Evolutionary conservation across 2,329 filamentous ascomycete genomes (phyloP).

Genomic region (Claviceps humidiphila): DNA sequence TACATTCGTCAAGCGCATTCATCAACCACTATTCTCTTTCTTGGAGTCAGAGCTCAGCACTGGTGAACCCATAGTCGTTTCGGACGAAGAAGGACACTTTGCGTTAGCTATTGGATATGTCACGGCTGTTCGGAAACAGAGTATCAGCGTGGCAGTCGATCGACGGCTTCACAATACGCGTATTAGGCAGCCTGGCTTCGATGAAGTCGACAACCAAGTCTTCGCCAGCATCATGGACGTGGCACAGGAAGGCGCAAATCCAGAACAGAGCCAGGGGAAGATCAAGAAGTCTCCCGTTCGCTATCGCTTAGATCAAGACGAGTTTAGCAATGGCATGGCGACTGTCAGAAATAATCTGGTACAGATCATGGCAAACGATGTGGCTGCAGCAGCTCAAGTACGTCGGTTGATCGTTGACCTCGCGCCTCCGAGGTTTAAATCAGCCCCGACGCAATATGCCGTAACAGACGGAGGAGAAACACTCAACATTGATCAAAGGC

Average conservation of each 20-base stretch:
- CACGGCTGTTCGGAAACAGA: slow-evolving; percentile 57
- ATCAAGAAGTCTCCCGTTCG: slow-evolving; percentile 42
- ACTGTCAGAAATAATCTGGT: slow-evolving; percentile 87
- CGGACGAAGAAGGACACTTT: slow-evolving; percentile 89
- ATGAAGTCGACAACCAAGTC: slow-evolving; percentile 64
- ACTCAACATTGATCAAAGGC: slow-evolving; percentile 78
- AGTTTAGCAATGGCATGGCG: slow-evolving; percentile 97
- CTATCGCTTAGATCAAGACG: slow-evolving; percentile 91
- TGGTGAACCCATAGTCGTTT: slow-evolving; percentile 91
- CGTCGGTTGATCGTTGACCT: slow-evolving; percentile 72
- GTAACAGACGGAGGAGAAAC: slow-evolving; percentile 48
- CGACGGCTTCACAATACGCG: slow-evolving; percentile 78
- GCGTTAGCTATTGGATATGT: slow-evolving; percentile 88
- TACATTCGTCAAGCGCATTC: slow-evolving; percentile 60
- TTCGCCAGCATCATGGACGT: slow-evolving; percentile 92
- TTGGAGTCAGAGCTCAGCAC: slow-evolving; percentile 75
- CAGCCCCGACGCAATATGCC: slow-evolving; percentile 47
- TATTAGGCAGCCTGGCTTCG: slow-evolving; percentile 60
- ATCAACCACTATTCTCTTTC: slow-evolving; percentile 60
- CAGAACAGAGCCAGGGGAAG: slow-evolving; percentile 37
- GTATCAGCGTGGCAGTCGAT: slow-evolving; percentile 82
- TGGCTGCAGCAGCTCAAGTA: slow-evolving; percentile 57
- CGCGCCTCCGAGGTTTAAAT: slow-evolving; percentile 59
- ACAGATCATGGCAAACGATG: slow-evolving; percentile 73
- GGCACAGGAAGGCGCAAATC: slow-evolving; percentile 36